Evolutionary conservation across 371 early-diverging fungal genomes (phyloP).

Genomic region (Rhizomucor miehei): DNA sequence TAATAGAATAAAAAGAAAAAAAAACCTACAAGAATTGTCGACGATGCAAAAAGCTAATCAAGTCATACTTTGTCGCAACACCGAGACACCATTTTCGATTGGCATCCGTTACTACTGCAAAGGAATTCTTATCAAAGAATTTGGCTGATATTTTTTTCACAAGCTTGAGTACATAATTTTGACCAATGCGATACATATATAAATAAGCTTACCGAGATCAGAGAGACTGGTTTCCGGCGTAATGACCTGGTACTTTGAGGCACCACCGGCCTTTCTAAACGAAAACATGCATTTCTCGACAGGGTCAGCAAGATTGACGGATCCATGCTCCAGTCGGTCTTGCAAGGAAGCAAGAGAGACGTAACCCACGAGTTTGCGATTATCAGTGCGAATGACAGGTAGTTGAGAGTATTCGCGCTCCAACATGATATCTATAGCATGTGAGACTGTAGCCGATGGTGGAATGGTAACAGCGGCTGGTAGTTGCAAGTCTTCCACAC

Average conservation of each 20-base stretch:
- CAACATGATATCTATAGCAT: constrained; percentile 77
- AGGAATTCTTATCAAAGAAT: constrained; percentile 77
- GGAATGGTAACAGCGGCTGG: constrained; percentile 77
- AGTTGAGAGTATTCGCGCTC: constrained; percentile 85
- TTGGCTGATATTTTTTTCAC: constrained; percentile 36
- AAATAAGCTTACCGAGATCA: constrained; percentile 62
- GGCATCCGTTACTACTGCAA: constrained; percentile 81
- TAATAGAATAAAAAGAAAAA: constrained; percentile 4
- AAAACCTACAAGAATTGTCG: constrained; percentile 36
- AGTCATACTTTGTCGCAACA: constrained; percentile 80
- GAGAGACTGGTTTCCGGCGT: constrained; percentile 80
- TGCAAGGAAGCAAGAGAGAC: constrained; percentile 68
- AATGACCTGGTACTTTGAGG: constrained; percentile 62
- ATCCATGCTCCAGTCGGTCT: constrained; percentile 53
- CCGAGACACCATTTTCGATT: constrained; percentile 82
- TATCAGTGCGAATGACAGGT: constrained; percentile 66
- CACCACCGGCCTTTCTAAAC: constrained; percentile 38
- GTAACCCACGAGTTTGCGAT: constrained; percentile 77
- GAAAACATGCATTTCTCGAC: constrained; percentile 66
- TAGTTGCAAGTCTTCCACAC: constrained; percentile 84
- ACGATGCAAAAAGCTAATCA: constrained; percentile 64
- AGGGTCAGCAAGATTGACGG: constrained; percentile 39
- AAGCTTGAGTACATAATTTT: too few species aligned
- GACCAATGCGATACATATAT: not conserved
- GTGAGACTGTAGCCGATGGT: constrained; percentile 50